Conservation (phyloP, 169 alveolate species). For the Plasmodium cynomolgi region DNA sequence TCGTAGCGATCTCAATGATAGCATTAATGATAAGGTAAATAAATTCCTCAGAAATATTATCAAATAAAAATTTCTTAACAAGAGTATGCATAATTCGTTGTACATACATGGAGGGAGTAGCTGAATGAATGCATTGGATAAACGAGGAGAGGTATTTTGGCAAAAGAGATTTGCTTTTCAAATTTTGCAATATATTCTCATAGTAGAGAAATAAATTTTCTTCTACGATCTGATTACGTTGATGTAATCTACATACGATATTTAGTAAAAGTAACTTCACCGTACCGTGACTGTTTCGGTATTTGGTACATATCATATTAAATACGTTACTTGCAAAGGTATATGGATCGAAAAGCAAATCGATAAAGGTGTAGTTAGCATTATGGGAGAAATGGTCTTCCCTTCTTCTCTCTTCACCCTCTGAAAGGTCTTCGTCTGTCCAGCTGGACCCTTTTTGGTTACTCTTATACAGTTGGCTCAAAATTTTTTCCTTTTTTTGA, state of each 20-base stretch:
- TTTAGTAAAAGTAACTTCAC: slow-evolving; percentile 31
- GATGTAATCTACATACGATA: slow-evolving; percentile 30
- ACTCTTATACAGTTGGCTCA: slow-evolving; percentile 15
- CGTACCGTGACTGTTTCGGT: not conserved
- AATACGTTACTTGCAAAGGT: slow-evolving; percentile 29
- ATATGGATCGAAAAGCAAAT: slow-evolving; percentile 27
- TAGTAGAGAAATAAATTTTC: slow-evolving; percentile 47
- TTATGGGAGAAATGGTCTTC: not conserved
- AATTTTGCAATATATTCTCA: not conserved
- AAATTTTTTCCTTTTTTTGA: slow-evolving; percentile 23
- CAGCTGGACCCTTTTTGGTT: not conserved
- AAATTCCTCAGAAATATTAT: slow-evolving; percentile 39
- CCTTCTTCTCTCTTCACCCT: not conserved
- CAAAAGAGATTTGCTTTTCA: slow-evolving; percentile 14
- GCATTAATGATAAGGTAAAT: slow-evolving; percentile 44
- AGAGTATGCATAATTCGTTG: slow-evolving; percentile 19
- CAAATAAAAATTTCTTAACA: slow-evolving; percentile 4
- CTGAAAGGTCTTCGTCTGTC: not conserved
- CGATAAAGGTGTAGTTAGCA: slow-evolving; percentile 20
- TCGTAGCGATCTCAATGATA: slow-evolving; percentile 12
- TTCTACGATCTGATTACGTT: slow-evolving; percentile 36
- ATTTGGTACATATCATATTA: slow-evolving; percentile 29
- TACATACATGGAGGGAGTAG: not conserved
- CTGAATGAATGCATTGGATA: slow-evolving; percentile 45
- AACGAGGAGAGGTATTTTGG: slow-evolving; percentile 24